Evolutionary conservation across 192 early-diverging fungal genomes (phyloP).

Genomic region (Coemansia erecta): DNA sequence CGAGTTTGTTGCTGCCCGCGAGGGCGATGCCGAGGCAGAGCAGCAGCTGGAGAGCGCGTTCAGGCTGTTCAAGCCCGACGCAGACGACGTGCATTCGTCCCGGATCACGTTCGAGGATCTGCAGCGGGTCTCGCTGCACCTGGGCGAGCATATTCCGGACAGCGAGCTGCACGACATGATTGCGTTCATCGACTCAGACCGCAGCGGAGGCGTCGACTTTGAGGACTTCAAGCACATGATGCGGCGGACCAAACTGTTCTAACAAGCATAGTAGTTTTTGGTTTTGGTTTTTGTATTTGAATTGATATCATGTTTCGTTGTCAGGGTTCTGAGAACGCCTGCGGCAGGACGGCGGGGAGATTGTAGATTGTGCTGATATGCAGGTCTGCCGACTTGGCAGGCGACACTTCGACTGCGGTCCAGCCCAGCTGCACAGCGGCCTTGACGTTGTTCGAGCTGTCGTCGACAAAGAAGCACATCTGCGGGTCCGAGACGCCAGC

Average conservation of each 20-base stretch:
- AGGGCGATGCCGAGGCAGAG: constrained; percentile 53
- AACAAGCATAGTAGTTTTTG: background rate
- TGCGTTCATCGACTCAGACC: constrained; percentile 61
- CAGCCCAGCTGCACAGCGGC: constrained; percentile 56
- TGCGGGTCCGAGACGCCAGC: constrained; percentile 58
- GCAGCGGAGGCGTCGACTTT: constrained; percentile 63
- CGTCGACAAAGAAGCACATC: constrained; percentile 76
- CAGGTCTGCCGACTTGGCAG: constrained; percentile 39
- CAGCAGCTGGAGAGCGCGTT: constrained; percentile 77
- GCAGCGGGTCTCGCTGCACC: constrained; percentile 58
- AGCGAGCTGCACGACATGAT: constrained; percentile 69
- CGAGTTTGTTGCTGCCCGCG: constrained; percentile 28
- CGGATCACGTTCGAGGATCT: constrained; percentile 76
- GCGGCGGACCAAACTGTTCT: constrained; percentile 60
- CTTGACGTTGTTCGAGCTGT: constrained; percentile 65
- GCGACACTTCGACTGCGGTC: constrained; percentile 51
- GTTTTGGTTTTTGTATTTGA: too few species aligned
- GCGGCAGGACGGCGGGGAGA: constrained; percentile 60
- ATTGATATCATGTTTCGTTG: too few species aligned
- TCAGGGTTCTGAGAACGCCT: constrained; percentile 43
- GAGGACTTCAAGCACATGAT: constrained; percentile 65
- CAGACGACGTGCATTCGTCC: constrained; percentile 56
- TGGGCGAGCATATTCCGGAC: constrained; percentile 65
- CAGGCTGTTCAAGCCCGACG: constrained; percentile 71
- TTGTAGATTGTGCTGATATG: constrained; percentile 63